Conservation (phyloP, 495 filamentous ascomycete genomes). For the Cenococcum geophilum region DNA sequence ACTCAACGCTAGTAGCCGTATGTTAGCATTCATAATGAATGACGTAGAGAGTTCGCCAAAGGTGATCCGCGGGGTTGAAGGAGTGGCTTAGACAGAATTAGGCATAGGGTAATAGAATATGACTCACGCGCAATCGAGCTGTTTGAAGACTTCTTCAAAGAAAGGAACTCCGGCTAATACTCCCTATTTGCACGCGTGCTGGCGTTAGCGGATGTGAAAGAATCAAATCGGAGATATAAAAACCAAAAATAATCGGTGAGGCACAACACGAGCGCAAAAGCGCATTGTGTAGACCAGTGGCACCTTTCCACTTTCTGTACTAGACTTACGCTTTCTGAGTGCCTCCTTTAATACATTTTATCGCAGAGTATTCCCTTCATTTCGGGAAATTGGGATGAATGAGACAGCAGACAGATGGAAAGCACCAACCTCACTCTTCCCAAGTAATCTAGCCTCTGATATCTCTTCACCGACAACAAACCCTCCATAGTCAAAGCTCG, state of each 20-base stretch:
- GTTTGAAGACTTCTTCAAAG: constrained; percentile 87
- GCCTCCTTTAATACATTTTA: too few relatives aligned
- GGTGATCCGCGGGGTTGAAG: not conserved
- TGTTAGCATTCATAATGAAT: constrained; percentile 6
- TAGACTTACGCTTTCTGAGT: too few relatives aligned
- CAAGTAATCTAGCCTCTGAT: constrained; percentile 74
- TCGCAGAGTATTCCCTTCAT: too few relatives aligned
- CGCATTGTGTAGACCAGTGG: not conserved
- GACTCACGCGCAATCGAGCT: constrained; percentile 74
- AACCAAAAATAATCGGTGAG: too few relatives aligned
- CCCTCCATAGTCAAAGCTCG: constrained; percentile 92
- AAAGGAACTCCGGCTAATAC: constrained; percentile 90
- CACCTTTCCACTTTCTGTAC: too few relatives aligned
- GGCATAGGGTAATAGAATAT: not conserved
- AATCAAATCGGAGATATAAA: not conserved
- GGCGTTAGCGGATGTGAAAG: not conserved
- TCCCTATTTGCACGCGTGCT: constrained; percentile 41
- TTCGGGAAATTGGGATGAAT: too few relatives aligned
- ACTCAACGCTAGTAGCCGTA: constrained; percentile 56
- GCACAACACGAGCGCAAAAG: not conserved
- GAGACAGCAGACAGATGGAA: not conserved
- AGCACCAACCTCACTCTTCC: constrained; percentile 62
- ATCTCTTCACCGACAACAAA: constrained; percentile 83
- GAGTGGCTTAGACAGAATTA: not conserved
- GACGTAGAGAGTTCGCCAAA: constrained; percentile 4